Evolutionary conservation across 2,329 filamentous ascomycete genomes (phyloP), one percentile per base, ranked within the genome.

Genomic region (Fusarium continuum): DNA sequence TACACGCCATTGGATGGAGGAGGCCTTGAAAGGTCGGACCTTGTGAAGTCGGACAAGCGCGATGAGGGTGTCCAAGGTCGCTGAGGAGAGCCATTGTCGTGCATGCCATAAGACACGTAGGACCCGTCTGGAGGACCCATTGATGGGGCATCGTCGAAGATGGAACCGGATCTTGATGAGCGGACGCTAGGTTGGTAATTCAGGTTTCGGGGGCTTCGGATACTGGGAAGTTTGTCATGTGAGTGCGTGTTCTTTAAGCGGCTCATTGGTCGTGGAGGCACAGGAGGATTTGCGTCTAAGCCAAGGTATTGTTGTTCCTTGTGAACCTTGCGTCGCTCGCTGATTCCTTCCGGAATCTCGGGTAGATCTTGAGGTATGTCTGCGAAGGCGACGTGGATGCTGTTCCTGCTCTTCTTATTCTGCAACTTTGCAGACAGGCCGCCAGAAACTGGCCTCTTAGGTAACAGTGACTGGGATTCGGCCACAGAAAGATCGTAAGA

Each of bases 1-100:
- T 95, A 98, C 5, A 88, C 83, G 20, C 89, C 80, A 65, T 82
- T 88, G 1, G 88, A 86, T 2, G 91, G 86, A 4, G 92, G 89
- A 8, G 91, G 90, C 46, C 91, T 85, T 23, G 84, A 77, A 9
- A 70, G 44, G n/a, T 70, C 68, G 4, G 68, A 70, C 32, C 65
- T 67, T 17, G 84, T 76, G 76, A 91, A 92, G 59, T 70, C 67
- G 9, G 79, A 80, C 48, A 75, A 73, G 41, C 75, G 72, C 56
- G 79, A 78, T 14, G 82, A 82, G 0, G 86, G 85, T 2, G 83
- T 82, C 84, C 86, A 90, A 3, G 85, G 81, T 52, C 86, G 79
- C 1, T 83, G 83, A 1, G 85, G 85, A 6, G 88, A 77, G 52
- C 61, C 70, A 39, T 79, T 75, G 8, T 50, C 57, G 26, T 32